These are phyloP conservation scores for Fusarium bactridioides DNA, from an alignment of 2,329 filamentous ascomycete species.

Conservation along the genomic window DNA sequence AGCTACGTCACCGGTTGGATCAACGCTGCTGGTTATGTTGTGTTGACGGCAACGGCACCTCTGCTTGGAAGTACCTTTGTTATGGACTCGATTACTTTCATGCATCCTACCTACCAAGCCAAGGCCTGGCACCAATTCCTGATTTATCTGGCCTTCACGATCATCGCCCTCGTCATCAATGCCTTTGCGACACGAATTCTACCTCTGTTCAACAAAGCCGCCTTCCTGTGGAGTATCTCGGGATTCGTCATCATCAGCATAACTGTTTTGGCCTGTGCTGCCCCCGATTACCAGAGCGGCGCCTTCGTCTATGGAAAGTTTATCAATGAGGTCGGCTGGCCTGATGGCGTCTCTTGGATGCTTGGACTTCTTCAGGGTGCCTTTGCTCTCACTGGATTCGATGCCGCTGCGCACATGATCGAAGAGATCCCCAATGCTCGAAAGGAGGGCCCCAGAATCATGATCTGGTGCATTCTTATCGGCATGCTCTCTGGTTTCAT, in stretches of 20 bases:
- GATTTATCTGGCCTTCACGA: conserved; percentile 72
- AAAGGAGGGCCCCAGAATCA: conserved; percentile 69
- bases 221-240: conserved; percentile 74
- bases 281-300: conserved; percentile 70
- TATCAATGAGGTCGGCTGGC: conserved; percentile 74
- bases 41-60: conserved; percentile 72
- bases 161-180: conserved; percentile 70
- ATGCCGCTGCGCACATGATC: conserved; percentile 55
- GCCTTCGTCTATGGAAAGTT: conserved; percentile 73
- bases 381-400: conserved; percentile 58
- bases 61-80: conserved; percentile 73
- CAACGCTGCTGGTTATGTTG: conserved; percentile 76
- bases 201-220: conserved; percentile 71
- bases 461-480: conserved; percentile 71
- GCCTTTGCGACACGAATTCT: conserved; percentile 65
- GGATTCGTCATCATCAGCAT: conserved; percentile 77
- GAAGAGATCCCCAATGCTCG: conserved; percentile 66
- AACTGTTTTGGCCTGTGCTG: conserved; percentile 70
- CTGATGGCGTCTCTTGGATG: conserved; percentile 69
- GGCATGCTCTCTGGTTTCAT: conserved; percentile 68
- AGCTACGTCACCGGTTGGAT: conserved; percentile 79
- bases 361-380: conserved; percentile 63
- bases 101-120: conserved; percentile 63
- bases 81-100: conserved; percentile 69
- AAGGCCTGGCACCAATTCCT: conserved; percentile 77